Base-by-base conservation (phyloP, 257 asterid genomes). In the Salvia rosmarinus region DNA sequence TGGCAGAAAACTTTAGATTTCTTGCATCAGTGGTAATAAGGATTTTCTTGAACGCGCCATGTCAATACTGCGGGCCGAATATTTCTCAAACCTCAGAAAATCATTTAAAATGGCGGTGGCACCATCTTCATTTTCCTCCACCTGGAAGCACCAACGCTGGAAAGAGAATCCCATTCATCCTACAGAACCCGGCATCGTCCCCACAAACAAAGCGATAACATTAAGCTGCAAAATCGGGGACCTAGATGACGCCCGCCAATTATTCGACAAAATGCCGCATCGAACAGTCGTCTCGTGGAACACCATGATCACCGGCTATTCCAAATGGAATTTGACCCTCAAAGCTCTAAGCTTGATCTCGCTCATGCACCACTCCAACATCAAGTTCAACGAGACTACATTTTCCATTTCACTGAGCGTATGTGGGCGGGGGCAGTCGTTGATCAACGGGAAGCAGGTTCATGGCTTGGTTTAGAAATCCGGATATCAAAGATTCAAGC, bases 261-360 rank as follows among this genome's bases (percentile, higher is more conserved):
- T 88, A 67, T 90, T 93, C 83, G 96, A 87, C 81, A 60, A 30
- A 83, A 87, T 90, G 98, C 92, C 63, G 4, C 74, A 82, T 0
- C 80, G 98, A 81, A 80, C 93, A 0, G 84, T 79, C 32, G 90
- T 86, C 43, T 87, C 98, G 2, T 92, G 96, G 96, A 92, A 90
- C 60, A 67, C 89, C 80, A 88, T 87, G 90, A 84, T 92, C 16
- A 78, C 89, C 50, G 95, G 90, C 9, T 90, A 86, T 61, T 81
- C 84, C 74, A 81, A 83, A 67, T 78, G 86, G 85, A 70, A 78
- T 4, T 57, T 57, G 64, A 75, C 71, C 61, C 42, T 40, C 9
- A 83, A 82, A 63, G 84, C 86, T 19, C 35, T 85, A 2, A 50
- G 64, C 28, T 75, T 92, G 62, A 64, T 90, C 66, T 78, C 87